Evolutionary conservation across 1,284 basidiomycete species (phyloP), one percentile per base, ranked within the genome.

Genomic region (Gymnopus androsaceus): DNA sequence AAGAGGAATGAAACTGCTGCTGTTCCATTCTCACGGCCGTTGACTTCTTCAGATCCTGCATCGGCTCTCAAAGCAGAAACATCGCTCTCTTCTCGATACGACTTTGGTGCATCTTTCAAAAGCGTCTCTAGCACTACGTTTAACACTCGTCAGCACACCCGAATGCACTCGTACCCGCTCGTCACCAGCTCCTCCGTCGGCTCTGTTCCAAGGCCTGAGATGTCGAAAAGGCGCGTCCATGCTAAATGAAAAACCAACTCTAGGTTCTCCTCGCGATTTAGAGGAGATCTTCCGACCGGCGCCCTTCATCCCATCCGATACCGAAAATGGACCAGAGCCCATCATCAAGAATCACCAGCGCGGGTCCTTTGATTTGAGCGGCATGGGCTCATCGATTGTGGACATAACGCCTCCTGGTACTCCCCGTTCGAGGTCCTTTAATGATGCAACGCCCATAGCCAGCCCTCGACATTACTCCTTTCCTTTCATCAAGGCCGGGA

Each of bases 51-150:
- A 56, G 28, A 64, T 59, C 14, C 63, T 62, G 40, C 58, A 56
- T 17, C 63, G 63, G 59, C 60, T n/a, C 69, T 70, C 64, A 70
- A 66, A 57, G 67, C 65, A 38, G 66, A 61, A 57, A 56, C 64
- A 15, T 73, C 68, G 4, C 67, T 82, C 31, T 72, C 80, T 0
- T 69, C 78, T 21, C 76, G 84, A 44, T 85, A 88, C 63, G 80
- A 86, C 63, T 81, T 85, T 52, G 69, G 75, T 2, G 69, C 73
- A 12, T 81, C 84, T 0, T 66, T 78, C 56, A 79, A 79, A 65
- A 72, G 69, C 14, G 72, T 78, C 19, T 78, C 77, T 76, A 72
- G 65, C n/a, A n/a, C n/a, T n/a, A 37, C 73, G 68, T 41, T 54
- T 68, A 19, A 53, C 68, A 44, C 59, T 66, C 36, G 51, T 66